Evolutionary conservation across 768 basidiomycete genomes (phyloP), one percentile per base, ranked within the genome.

Genomic region (Boletus rubroflammeus): DNA sequence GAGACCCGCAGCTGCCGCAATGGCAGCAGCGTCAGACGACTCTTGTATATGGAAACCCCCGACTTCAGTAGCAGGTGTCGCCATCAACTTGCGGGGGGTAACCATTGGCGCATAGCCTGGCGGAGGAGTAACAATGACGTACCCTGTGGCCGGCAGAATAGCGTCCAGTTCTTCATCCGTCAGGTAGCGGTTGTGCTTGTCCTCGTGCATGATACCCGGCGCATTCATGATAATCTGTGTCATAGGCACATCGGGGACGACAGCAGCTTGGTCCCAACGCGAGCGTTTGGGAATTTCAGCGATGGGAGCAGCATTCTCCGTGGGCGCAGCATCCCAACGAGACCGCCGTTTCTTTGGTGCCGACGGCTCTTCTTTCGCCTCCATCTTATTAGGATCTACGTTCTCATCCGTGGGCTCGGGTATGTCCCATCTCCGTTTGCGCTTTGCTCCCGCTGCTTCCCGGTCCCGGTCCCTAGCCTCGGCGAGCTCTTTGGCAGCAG

Each of bases 11-110:
- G 93, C 93, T 0, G 93, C 94, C 0, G 92, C 91, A 0, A 83
- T 78, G 7, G 93, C 88, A 21, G 90, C 90, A 15, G 90, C 89
- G 62, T 95, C 93, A 11, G 93, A 92, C 54, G 95, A 84, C 58
- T 98, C 95, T 73, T 97, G 93, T 52, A 97, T 96, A 59, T 98
- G 94, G 78, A 98, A 98, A 40, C 96, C 96, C 58, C 87, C 86
- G 40, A 84, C 79, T 55, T 78, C 75, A 28, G 80, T 77, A 50
- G 77, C 64, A 23, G 79, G 75, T 4, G 78, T 77, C 15, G 81
- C 79, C 78, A 83, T 80, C 52, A 85, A 75, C 67, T 83, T 81
- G 55, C 82, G 80, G 47, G 83, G 83, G 54, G 82, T 76, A 42
- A 83, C 76, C 63, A 87, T 79, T 23, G 91, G 89, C 51, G 88